Conservation (phyloP, 306 rosid species). For the Castanospermum australe region DNA sequence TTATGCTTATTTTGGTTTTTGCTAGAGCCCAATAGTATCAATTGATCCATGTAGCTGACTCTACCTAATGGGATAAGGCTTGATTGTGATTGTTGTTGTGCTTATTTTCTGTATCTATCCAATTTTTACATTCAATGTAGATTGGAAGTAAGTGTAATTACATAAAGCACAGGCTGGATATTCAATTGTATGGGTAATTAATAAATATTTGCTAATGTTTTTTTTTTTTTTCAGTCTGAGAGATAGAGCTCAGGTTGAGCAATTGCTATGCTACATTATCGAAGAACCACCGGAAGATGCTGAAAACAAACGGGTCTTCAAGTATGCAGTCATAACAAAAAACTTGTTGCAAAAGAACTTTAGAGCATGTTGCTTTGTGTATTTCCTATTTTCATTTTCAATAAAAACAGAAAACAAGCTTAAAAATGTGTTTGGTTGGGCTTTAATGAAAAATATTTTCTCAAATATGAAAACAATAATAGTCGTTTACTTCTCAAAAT, state of each 20-base stretch:
- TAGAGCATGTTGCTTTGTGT: too few relatives aligned
- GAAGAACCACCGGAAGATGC: constrained; percentile 90
- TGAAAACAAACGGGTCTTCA: constrained; percentile 86
- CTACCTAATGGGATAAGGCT: background rate
- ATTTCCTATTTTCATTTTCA: too few relatives aligned
- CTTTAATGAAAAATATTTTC: too few relatives aligned
- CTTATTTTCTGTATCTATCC: constrained; percentile 3
- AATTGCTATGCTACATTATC: constrained; percentile 66
- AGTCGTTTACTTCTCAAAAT: too few relatives aligned
- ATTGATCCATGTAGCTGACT: background rate
- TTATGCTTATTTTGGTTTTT: background rate
- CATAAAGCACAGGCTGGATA: background rate
- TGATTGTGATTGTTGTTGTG: background rate
- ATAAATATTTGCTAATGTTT: background rate
- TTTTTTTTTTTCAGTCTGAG: constrained; percentile 60
- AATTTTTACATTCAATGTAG: constrained; percentile 1
- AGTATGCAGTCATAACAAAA: constrained; percentile 47
- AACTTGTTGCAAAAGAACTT: background rate
- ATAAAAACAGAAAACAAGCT: too few relatives aligned
- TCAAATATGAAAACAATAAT: too few relatives aligned
- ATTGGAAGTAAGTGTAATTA: constrained; percentile 18
- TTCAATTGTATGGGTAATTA: constrained; percentile 10
- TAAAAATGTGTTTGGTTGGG: too few relatives aligned
- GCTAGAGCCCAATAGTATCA: background rate
- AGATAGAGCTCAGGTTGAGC: constrained; percentile 91